Base-by-base conservation (phyloP, 768 basidiomycete species). In the Tulasnella sp. region DNA sequence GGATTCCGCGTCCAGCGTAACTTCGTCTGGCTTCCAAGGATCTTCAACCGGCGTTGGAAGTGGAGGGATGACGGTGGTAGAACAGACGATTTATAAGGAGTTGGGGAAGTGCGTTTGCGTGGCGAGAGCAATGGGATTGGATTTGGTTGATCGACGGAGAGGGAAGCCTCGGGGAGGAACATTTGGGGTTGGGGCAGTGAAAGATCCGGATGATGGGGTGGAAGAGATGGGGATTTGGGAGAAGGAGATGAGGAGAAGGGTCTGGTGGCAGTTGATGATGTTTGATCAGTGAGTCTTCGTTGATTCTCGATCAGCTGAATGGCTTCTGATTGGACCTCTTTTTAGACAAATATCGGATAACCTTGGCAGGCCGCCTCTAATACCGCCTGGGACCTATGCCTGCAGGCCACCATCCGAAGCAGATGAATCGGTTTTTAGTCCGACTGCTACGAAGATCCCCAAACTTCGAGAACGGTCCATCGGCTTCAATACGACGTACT, bases 261-360 rank as follows among this genome's bases (percentile, higher is more conserved):
- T 92, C 6, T 93, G 93, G 92, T 94, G 93, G 93, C 91, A 92
- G 74, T 86, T 93, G 13, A 87, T 90, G 82, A 92, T 88, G 83
- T 93, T 90, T 82, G 93, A 94, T 83, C 82, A 91, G 93, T 93
- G 82, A 81, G 91, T 88, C 13, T 23, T 48, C 20, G 20, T 16
- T 51, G 11, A 42, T 42, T 42, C 10, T 42, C 10, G 13, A 10
- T 1, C 42, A 42, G 42, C 71, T 5, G 16, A 18, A 42, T 42
- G 42, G 42, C 3, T 42, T 42, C 7, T n/a, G 44, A n/a, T 4
- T 20, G 44, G 18, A 16, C 20, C 48, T 40, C 73, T 40, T 42
- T 42, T 42, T 81, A 94, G 93, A 79, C 91, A 92, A 82, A 86
- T 90, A n/a, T 89, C 93, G 7, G 93, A 93, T 82, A 87, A 86